Base-by-base conservation (phyloP, 73 alveolate species). In the Effrenium voratum region DNA sequence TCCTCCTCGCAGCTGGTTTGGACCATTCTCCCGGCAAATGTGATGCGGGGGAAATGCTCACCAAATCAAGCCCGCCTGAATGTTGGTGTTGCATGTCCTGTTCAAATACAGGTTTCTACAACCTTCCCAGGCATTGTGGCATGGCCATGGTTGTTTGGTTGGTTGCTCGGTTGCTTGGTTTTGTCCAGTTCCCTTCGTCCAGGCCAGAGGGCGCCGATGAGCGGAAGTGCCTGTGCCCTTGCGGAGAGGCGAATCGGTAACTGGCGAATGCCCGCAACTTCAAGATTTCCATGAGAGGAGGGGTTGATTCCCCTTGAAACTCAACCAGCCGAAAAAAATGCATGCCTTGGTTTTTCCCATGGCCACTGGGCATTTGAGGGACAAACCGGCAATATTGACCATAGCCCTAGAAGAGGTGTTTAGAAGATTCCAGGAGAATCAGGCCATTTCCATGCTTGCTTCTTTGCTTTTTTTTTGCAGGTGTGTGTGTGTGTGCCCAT, bases 201-300 rank as follows among this genome's bases (percentile, higher is more conserved):
- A 90, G 97, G 97, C 97, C 97, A 13, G 97, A 90, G 43, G 82
- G 46, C 49, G 87, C 97, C 44, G 83, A 79, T 2, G 97, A 90
- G 97, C 86, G 97, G 22, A 90, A 90, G 75, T 77, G 79, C 43
- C 66, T 52, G 22, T 90, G 97, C 76, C 97, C 97, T 50, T 90
- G 97, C 41, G 97, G 97, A 15, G 97, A 87, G 95, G 95, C 73
- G 15, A n/a, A 12, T n/a, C n/a, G n/a, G n/a, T n/a, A n/a, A n/a
- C n/a, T n/a, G n/a, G n/a, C n/a, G n/a, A n/a, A n/a, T n/a, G n/a
- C n/a, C n/a, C n/a, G n/a, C n/a, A n/a, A n/a, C n/a, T n/a, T n/a
- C n/a, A n/a, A n/a, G n/a, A n/a, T n/a, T n/a, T n/a, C n/a, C n/a
- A n/a, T n/a, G n/a, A n/a, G n/a, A 72, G 28, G 4, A 34, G 45